Evolutionary conservation across 2,329 filamentous ascomycete genomes (phyloP), one percentile per base, ranked within the genome.

Genomic region (Podosphaera fusca): DNA sequence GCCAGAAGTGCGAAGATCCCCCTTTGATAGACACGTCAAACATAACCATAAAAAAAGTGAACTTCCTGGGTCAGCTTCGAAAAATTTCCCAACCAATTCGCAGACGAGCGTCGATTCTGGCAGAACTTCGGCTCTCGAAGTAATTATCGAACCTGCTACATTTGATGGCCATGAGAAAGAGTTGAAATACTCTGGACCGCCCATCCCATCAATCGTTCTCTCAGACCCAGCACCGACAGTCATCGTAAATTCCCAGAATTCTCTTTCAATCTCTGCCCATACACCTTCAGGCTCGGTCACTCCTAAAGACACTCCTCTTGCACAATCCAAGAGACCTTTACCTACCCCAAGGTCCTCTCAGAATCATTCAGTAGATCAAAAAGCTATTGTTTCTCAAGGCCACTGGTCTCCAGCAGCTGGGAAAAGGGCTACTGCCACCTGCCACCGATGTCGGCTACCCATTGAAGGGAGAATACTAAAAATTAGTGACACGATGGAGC

Each of bases 391-490:
- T 58, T 59, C 67, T 58, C 58, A 62, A 55, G 63, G 66, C 8
- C 78, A 81, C 62, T 81, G 78, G 79, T 80, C 77, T 2, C 77
- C 77, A 0, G 76, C 73, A 2, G 71, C 73, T 1, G 72, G 71
- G 3, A 69, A 70, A 63, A 73, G 79, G 65, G 72, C 73, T 57
- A 84, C 83, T 5, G 85, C 87, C 6, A 77, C 82, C 51, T 98
- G 92, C 66, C 85, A 88, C 55, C 82, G 89, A 64, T 98, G 92
- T 67, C 77, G 81, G 8, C 75, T 84, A 29, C 82, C 87, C 0
- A 96, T 98, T 62, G 81, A 92, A 58, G 92, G 92, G 2, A 85
- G 90, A 58, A 90, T 95, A 61, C 84, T 96, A 30, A 86, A 84
- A 3, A 80, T 95, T 5, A 82, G 81, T 1, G 87, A 87, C 33